A percentile compares a stretch with the other conserved stretches of the same genome.
phyloP scores from a whole-genome alignment of 176 grass and related monocot genomes.

The Triticum urartu region DNA sequence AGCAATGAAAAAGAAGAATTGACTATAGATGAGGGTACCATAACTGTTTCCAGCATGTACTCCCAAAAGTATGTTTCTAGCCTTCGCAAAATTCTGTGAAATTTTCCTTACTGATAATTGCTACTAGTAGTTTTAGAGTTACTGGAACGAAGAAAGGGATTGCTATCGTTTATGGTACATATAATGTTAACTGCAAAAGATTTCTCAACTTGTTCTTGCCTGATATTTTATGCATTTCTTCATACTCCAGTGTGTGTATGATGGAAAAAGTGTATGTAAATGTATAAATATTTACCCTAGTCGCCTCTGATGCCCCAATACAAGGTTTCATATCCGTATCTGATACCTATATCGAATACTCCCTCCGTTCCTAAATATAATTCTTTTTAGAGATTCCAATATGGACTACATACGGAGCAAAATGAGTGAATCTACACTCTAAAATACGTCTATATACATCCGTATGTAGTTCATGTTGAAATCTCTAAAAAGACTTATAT shows the following conservation, averaged over 20 bases:
- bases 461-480: too few relatives aligned
- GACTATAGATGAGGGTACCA: slow-evolving; percentile 73
- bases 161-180: not conserved
- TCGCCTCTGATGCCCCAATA: not conserved
- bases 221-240: not conserved
- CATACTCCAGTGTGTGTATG: not conserved
- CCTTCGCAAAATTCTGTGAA: not conserved
- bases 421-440: too few relatives aligned
- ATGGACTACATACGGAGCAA: too few relatives aligned
- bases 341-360: not conserved
- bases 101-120: slow-evolving; percentile 3
- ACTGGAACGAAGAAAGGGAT: not conserved
- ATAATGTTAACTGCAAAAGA: not conserved
- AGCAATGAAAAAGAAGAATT: slow-evolving; percentile 55
- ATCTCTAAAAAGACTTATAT: too few relatives aligned
- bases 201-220: not conserved
- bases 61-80: slow-evolving; percentile 53
- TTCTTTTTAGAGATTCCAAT: too few relatives aligned
- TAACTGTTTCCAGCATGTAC: slow-evolving; percentile 62
- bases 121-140: not conserved
- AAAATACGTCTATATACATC: too few relatives aligned
- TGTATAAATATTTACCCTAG: not conserved
- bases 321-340: not conserved
- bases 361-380: too few relatives aligned
- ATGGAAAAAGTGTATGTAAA: not conserved